Evolutionary conservation across 192 early-diverging fungal genomes (phyloP), one percentile per base, ranked within the genome.

Genomic region (Geranomyces variabilis): DNA sequence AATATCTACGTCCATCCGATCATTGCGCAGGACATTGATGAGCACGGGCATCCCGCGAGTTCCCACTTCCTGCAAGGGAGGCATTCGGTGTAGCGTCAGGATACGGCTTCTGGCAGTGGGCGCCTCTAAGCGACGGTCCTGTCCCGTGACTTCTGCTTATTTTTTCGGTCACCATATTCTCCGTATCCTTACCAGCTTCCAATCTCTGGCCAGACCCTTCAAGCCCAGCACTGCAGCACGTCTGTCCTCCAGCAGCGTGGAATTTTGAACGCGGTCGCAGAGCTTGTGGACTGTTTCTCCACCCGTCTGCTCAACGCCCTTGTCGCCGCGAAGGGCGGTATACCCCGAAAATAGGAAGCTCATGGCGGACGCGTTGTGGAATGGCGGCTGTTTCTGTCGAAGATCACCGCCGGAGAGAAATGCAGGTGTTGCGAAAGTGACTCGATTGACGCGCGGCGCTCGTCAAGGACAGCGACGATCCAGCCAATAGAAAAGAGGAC

Each of bases 201-300:
- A 96, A 53, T 97, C 92, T 51, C 91, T 79, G 9, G 92, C 86
- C 34, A 96, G 84, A 1, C 92, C 92, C 67, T 94, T 94, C 60
- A 99, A 79, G 8, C 91, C 88, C 22, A 91, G 85, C 14, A 96
- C 92, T 0, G 91, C 93, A 6, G 94, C 92, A 31, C 95, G 77
- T 55, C 93, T 79, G 83, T 99, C 97, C 73, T 99, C 97, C 29
- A 94, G 75, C 24, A 97, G 82, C 10, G 93, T 94, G 17, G 93
- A 88, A 57, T 93, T 87, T 60, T 83, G 86, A 31, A 92, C 89
- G 55, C 94, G 83, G 73, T 96, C 95, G 36, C 87, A 89, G 65
- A 97, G 82, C 70, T 86, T 90, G 67, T 90, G 89, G 69, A 98
- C 88, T 30, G 94, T 94, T 63, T 93, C 92, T 26, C 81, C 79